Conservation (phyloP, 2,329 filamentous ascomycete genomes). For the Fusarium fujikuroi region DNA sequence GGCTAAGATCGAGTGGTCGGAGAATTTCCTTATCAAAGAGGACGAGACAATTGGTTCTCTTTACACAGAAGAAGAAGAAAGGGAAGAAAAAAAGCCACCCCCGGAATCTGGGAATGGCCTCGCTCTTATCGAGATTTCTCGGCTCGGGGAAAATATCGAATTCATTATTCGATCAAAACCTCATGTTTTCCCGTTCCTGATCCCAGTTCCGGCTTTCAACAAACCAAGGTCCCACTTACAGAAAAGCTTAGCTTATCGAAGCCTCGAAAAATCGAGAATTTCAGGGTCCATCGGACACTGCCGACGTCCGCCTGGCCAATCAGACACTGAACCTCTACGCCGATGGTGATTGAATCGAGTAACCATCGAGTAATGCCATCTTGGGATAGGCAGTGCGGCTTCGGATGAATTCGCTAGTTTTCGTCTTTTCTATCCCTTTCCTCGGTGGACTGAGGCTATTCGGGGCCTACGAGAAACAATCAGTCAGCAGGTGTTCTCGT, state of each 20-base stretch:
- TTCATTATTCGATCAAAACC: conserved; percentile 34
- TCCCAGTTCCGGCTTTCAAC: background rate
- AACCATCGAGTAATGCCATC: conserved; percentile 55
- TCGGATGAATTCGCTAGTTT: background rate
- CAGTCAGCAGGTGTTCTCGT: conserved; percentile 20
- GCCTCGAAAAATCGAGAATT: background rate
- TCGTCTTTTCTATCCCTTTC: background rate
- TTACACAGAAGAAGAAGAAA: background rate
- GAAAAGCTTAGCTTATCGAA: conserved; percentile 24
- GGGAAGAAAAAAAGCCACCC: conserved; percentile 7
- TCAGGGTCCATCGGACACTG: conserved; percentile 42
- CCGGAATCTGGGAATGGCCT: conserved; percentile 21
- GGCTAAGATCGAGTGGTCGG: conserved; percentile 6
- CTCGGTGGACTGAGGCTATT: conserved; percentile 7
- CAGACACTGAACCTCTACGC: conserved; percentile 22
- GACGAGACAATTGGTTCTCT: background rate
- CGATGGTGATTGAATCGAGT: conserved; percentile 57
- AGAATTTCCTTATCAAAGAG: conserved; percentile 18
- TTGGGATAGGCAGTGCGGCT: background rate
- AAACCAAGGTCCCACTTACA: conserved; percentile 16
- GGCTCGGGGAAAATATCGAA: conserved; percentile 4
- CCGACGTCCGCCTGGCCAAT: conserved; percentile 43
- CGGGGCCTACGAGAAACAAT: background rate
- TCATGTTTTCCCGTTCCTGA: background rate
- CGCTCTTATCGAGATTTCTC: conserved; percentile 25